phyloP scores from a whole-genome alignment of 2,329 filamentous ascomycete species.

The Lachnellula subtilissima region DNA sequence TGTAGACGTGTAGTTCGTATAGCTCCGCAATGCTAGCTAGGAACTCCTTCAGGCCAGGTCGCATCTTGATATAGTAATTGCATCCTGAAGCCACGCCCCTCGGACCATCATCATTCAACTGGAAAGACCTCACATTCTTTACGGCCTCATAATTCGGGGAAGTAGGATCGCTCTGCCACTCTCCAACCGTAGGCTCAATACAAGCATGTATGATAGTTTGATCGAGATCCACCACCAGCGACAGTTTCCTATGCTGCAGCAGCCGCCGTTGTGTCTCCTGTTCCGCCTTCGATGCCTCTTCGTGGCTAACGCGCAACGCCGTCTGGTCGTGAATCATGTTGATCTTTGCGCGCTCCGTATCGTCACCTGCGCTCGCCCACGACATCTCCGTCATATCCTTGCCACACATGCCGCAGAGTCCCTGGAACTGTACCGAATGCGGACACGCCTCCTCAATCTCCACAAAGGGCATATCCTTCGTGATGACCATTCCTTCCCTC shows the following conservation, averaged over 20 bases:
- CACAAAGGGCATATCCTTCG: slow-evolving; percentile 54
- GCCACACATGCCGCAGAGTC: slow-evolving; percentile 86
- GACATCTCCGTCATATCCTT: slow-evolving; percentile 91
- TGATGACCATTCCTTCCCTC: slow-evolving; percentile 58
- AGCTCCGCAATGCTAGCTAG: slow-evolving; percentile 70
- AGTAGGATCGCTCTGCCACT: slow-evolving; percentile 84
- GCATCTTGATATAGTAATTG: slow-evolving; percentile 98
- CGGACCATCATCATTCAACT: slow-evolving; percentile 80
- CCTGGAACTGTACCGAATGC: slow-evolving; percentile 86
- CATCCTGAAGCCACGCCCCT: slow-evolving; percentile 65
- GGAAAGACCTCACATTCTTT: slow-evolving; percentile 82
- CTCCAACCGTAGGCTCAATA: slow-evolving; percentile 90
- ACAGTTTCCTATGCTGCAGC: slow-evolving; percentile 76
- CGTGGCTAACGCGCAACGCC: slow-evolving; percentile 75
- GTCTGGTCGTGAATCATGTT: slow-evolving; percentile 94
- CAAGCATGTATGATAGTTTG: slow-evolving; percentile 98
- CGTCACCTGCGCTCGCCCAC: slow-evolving; percentile 74
- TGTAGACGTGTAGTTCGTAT: slow-evolving; percentile 97
- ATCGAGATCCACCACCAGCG: slow-evolving; percentile 92
- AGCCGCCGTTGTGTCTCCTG: slow-evolving; percentile 81
- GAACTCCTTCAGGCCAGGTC: slow-evolving; percentile 79
- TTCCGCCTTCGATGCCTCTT: slow-evolving; percentile 76
- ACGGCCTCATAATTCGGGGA: slow-evolving; percentile 91
- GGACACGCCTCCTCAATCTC: slow-evolving; percentile 87
- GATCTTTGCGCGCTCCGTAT: slow-evolving; percentile 83